A percentile compares a stretch with the other conserved stretches of the same genome.
Conservation (phyloP, 225 moss, liverwort and hornwort species). For the Rhytidiadelphus loreus region DNA sequence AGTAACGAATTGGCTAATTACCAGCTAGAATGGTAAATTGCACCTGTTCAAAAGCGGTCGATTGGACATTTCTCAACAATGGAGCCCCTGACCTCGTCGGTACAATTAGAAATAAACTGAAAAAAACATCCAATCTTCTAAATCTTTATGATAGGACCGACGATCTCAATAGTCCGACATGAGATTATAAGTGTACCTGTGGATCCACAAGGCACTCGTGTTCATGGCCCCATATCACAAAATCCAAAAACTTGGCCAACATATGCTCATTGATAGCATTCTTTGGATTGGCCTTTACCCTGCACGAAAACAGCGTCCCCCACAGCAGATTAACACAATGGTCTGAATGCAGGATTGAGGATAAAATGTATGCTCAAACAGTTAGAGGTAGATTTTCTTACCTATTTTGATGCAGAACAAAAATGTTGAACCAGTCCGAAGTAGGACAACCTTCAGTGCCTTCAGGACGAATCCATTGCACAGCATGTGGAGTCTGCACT, state of each 20-base stretch:
- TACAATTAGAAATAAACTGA: neutral
- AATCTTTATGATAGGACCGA: neutral
- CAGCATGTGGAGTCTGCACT: conserved; percentile 87
- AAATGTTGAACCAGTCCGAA: conserved; percentile 98
- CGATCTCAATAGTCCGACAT: neutral
- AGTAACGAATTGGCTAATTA: neutral
- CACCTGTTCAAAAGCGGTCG: neutral
- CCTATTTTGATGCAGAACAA: conserved; percentile 98
- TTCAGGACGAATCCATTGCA: conserved; percentile 98
- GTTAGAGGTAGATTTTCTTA: neutral
- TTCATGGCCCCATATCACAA: conserved; percentile 98
- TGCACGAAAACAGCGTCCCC: conserved; percentile 13
- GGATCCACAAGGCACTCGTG: conserved; percentile 98
- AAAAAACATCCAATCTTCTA: neutral
- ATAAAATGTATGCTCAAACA: neutral
- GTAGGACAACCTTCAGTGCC: conserved; percentile 48
- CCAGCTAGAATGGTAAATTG: neutral
- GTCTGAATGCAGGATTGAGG: neutral
- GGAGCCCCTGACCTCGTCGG: neutral
- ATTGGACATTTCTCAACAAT: neutral
- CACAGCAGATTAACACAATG: neutral
- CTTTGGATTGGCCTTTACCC: conserved; percentile 94
- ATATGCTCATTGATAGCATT: conserved; percentile 95
- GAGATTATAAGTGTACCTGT: conserved; percentile 40
- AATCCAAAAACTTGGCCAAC: conserved; percentile 85